phyloP scores from a whole-genome alignment of 2,329 filamentous ascomycete genomes.

The Exserohilum turcica region DNA sequence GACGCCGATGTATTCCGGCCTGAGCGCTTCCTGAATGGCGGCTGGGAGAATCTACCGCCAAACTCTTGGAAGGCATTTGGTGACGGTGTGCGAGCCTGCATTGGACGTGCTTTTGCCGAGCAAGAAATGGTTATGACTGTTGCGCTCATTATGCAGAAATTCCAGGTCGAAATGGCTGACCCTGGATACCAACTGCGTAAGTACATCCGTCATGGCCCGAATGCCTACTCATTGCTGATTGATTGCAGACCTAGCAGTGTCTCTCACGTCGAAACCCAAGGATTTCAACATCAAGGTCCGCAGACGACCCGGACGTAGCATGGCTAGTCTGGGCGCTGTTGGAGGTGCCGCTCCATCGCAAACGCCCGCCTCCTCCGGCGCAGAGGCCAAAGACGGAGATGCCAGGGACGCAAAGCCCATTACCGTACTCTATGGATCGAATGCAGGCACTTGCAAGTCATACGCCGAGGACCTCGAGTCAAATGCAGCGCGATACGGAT shows the following conservation, averaged over 20 bases:
- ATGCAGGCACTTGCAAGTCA: conserved; percentile 75
- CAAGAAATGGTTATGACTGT: conserved; percentile 60
- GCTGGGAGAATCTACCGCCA: conserved; percentile 12
- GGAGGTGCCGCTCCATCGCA: background rate
- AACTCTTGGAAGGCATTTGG: conserved; percentile 64
- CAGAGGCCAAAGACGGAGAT: background rate
- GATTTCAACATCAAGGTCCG: conserved; percentile 12
- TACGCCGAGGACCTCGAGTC: conserved; percentile 67
- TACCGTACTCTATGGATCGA: conserved; percentile 74
- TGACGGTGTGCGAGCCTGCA: conserved; percentile 71
- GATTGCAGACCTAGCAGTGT: conserved; percentile 3
- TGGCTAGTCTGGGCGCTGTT: conserved; percentile 3
- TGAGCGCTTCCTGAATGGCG: conserved; percentile 9
- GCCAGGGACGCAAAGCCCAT: conserved; percentile 52
- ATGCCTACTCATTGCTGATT: background rate
- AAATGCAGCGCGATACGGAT: conserved; percentile 65
- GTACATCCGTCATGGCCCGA: background rate
- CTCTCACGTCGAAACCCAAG: conserved; percentile 12
- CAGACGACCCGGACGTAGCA: conserved; percentile 10
- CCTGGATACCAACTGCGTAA: conserved; percentile 60
- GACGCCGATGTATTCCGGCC: conserved; percentile 13
- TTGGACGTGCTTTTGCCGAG: conserved; percentile 75
- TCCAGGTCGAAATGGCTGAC: conserved; percentile 68
- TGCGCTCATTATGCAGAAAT: conserved; percentile 66
- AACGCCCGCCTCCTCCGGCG: background rate